Evolutionary conservation across 1,284 basidiomycete species (phyloP).

Genomic region (Hemileia vastatrix): DNA sequence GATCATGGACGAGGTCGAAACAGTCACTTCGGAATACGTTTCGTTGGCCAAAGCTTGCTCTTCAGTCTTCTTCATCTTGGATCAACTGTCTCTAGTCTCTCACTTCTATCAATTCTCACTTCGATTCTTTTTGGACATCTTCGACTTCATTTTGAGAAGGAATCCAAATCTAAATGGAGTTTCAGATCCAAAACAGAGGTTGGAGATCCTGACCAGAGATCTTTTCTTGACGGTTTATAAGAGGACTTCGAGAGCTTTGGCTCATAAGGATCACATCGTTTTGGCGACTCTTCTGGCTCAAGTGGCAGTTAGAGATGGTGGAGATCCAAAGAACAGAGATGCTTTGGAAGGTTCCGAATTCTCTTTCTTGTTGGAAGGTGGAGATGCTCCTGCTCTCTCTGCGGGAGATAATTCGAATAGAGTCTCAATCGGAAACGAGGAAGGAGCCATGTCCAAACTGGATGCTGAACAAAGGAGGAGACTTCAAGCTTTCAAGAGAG

Average conservation of each 20-base stretch:
- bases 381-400: no score
- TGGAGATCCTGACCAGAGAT: conserved; percentile 34
- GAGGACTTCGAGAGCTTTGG: conserved; percentile 37
- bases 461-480: conserved; percentile 32
- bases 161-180: conserved; percentile 36
- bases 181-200: conserved; percentile 31
- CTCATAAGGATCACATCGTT: conserved; percentile 41
- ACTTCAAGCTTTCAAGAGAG: conserved; percentile 30
- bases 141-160: conserved; percentile 36
- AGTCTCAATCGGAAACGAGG: conserved; percentile 1
- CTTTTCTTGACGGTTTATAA: conserved; percentile 38
- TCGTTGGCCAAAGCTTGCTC: conserved; percentile 41
- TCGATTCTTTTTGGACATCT: conserved; percentile 40
- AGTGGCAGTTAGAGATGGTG: conserved; percentile 37
- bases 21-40: conserved; percentile 36
- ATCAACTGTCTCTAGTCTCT: conserved; percentile 36
- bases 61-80: conserved; percentile 41
- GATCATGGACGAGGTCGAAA: conserved; percentile 39
- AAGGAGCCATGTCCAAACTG: conserved; percentile 14
- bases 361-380: conserved; percentile 39
- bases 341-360: no score
- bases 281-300: conserved; percentile 38
- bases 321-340: conserved; percentile 25
- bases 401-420: conserved; percentile 9
- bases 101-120: conserved; percentile 43